Conservation (phyloP, 441 rosid species). For the Populus hybrid region DNA sequence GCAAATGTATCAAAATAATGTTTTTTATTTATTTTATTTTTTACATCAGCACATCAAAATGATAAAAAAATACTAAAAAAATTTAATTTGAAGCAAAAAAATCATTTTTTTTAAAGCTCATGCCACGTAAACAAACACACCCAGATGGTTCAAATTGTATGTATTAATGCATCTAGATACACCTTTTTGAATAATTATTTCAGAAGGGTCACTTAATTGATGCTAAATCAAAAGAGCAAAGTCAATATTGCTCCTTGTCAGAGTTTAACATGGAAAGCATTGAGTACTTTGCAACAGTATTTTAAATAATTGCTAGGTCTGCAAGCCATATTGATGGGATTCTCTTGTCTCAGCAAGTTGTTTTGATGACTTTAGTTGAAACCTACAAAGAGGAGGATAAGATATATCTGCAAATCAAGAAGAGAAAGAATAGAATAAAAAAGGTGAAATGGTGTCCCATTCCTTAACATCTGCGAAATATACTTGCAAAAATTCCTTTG, state of each 20-base stretch:
- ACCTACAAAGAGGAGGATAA: background rate
- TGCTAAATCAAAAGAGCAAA: conserved; percentile 70
- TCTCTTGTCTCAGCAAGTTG: background rate
- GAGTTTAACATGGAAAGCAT: conserved; percentile 48
- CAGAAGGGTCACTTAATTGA: conserved; percentile 74
- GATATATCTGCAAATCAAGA: background rate
- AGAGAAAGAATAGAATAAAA: too few species aligned
- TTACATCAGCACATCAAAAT: too few species aligned
- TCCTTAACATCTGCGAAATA: background rate
- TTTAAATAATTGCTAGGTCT: conserved; percentile 1
- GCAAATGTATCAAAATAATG: too few species aligned
- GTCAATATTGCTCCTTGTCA: conserved; percentile 50
- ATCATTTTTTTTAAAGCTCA: too few species aligned
- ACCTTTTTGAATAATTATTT: conserved; percentile 64
- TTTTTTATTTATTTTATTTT: too few species aligned
- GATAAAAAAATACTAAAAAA: too few species aligned
- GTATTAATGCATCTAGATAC: conserved; percentile 73
- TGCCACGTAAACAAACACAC: too few species aligned
- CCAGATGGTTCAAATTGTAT: background rate
- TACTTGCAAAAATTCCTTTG: background rate
- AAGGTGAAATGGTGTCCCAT: background rate
- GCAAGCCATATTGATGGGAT: conserved; percentile 9
- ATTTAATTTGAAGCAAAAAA: too few species aligned
- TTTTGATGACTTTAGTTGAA: background rate
- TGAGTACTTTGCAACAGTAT: conserved; percentile 52